phyloP scores from a whole-genome alignment of 805 yeast species.

The Scheffersomyces stipitis region DNA sequence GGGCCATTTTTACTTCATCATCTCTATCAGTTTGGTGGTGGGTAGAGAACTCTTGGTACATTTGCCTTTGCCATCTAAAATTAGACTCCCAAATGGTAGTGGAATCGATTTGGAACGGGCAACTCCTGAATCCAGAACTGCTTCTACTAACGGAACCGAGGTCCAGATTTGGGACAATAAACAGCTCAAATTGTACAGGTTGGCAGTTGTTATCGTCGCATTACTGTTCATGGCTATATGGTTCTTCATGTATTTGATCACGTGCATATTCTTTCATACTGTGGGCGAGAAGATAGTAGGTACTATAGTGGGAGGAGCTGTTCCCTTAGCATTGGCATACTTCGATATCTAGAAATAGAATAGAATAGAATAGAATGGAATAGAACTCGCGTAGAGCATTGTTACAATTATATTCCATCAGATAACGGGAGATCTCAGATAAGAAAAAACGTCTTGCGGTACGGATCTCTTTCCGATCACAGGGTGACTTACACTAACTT shows the following conservation, averaged over 20 bases:
- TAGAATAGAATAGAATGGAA: no score
- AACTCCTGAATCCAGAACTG: not conserved
- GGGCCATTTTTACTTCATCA: slow-evolving; percentile 51
- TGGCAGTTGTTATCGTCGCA: slow-evolving; percentile 1
- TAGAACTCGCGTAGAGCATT: no score
- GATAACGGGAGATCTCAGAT: no score
- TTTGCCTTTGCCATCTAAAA: not conserved
- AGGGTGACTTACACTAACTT: no score
- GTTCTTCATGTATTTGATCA: slow-evolving; percentile 41
- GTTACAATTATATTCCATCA: no score
- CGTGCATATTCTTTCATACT: slow-evolving; percentile 52
- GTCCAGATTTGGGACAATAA: slow-evolving; percentile 1
- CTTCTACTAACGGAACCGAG: not conserved
- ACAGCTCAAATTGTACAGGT: not conserved
- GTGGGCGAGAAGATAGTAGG: slow-evolving; percentile 47
- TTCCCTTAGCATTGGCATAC: slow-evolving; percentile 17
- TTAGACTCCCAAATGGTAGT: not conserved
- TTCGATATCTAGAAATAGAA: not conserved
- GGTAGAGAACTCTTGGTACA: slow-evolving; percentile 3
- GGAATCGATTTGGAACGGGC: not conserved
- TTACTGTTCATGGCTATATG: slow-evolving; percentile 25
- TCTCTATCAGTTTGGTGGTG: slow-evolving; percentile 42
- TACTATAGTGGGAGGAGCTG: slow-evolving; percentile 32
- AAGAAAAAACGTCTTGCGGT: no score
- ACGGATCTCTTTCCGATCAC: no score